Base-by-base conservation (phyloP, 1,284 basidiomycete species). In the Cryptococcus sp. region DNA sequence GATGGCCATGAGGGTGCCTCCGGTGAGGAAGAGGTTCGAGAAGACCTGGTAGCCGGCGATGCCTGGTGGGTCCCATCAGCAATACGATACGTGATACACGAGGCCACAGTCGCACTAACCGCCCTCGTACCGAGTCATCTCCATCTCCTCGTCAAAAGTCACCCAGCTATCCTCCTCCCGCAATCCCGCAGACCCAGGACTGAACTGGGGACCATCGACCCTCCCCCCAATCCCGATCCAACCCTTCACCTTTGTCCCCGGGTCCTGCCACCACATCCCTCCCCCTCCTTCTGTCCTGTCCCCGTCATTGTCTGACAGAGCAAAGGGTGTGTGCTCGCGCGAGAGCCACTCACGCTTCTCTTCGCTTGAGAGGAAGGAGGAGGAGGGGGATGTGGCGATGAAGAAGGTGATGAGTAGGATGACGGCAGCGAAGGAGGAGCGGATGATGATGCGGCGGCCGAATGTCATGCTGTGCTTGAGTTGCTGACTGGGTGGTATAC, bases 11-110 rank as follows among this genome's bases (percentile, higher is more conserved):
- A 73, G 56, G 5, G 61, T 43, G 0, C 65, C 64, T 40, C 58
- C 60, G 7, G 56, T 52, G 15, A 73, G 60, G 49, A 71, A 73
- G 13, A 73, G 51, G 53, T 73, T 68, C 4, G 67, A 67, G 59
- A 68, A 70, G 33, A 68, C 66, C 13, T 64, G 59, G 58, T 71
- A 73, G 18, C 71, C 71, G 3, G 63, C 52, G 21, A 64, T 33
- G 20, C 69, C 71, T 71, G 55, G 4, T 39, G 7, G 20, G 18
- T 38, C 9, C 28, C 35, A 20, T 37, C 35, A 33, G 44, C 18
- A 15, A 53, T n/a, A n/a, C 36, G n/a, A 42, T 8, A 5, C 24
- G 4, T 52, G 4, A 21, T 38, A n/a, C 23, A 36, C 24, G 3
- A 50, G 45, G 21, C 6, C 13, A 21, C 28, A 28, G 28, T 4